These are phyloP conservation scores for Avicennia marina DNA, from an alignment of 257 asterid genomes.

Conservation along the genomic window DNA sequence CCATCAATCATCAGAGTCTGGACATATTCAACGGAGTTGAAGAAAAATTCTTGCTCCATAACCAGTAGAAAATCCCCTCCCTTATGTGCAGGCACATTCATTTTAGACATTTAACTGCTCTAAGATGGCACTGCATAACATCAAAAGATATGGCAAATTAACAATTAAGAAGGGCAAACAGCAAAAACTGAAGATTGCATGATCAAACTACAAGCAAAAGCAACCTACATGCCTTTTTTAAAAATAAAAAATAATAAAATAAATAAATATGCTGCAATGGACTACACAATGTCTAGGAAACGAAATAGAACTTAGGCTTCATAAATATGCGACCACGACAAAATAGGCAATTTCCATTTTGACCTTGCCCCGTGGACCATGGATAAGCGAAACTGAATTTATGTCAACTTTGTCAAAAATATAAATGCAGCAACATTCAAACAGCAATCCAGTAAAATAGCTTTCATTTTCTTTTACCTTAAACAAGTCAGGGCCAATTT, in stretches of 20 bases:
- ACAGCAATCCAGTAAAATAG: neutral
- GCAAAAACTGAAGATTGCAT: neutral
- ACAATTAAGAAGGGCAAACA: no score
- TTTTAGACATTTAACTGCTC: neutral
- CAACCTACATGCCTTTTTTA: neutral
- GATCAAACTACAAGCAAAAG: neutral
- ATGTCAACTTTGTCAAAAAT: no score
- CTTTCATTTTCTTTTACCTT: no score
- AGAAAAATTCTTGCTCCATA: neutral
- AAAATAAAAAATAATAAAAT: neutral
- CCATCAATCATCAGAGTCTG: slow-evolving; percentile 5
- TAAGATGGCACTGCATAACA: slow-evolving; percentile 42
- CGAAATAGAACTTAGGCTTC: no score
- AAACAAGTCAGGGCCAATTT: neutral
- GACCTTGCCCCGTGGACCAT: no score
- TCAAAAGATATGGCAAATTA: no score
- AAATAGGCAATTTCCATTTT: no score
- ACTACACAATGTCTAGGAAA: no score
- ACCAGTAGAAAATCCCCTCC: slow-evolving; percentile 1
- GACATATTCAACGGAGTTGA: neutral
- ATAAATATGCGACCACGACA: no score
- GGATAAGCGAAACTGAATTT: no score
- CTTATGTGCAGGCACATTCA: neutral
- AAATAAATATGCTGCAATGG: no score
- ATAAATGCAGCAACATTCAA: neutral